Conservation (phyloP, 1,284 basidiomycete genomes). For the Phellopilus nigrolimitatus region DNA sequence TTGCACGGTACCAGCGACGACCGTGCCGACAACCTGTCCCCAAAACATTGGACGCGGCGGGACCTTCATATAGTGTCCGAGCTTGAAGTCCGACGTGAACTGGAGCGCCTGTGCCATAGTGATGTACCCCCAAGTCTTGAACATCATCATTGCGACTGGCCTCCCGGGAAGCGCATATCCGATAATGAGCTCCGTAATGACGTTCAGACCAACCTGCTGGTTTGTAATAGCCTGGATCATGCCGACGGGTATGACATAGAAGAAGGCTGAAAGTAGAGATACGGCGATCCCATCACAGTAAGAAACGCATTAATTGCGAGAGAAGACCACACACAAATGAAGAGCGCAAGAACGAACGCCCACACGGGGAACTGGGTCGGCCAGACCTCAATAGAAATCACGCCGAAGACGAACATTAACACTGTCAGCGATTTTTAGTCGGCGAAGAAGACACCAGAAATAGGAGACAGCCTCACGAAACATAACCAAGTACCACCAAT, state of each 20-base stretch:
- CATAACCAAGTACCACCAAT: constrained; percentile 43
- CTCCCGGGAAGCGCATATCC: no score
- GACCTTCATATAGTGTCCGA: no score
- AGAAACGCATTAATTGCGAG: no score
- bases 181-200: no score
- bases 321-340: no score
- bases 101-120: constrained; percentile 37
- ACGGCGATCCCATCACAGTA: constrained; percentile 30
- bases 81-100: no score
- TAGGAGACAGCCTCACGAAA: constrained; percentile 7
- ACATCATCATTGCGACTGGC: constrained; percentile 46
- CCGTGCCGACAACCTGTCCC: constrained; percentile 57
- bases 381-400: no score
- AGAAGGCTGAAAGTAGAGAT: constrained; percentile 38
- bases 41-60: no score
- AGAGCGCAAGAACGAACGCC: constrained; percentile 44
- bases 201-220: no score
- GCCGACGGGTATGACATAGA: constrained; percentile 59
- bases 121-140: constrained; percentile 45
- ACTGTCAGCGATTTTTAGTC: constrained; percentile 47
- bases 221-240: no score
- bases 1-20: constrained; percentile 59
- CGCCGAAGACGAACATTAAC: no score
- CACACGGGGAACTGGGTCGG: constrained; percentile 35
- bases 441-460: no score